Percentiles rank a stretch among this genome's conserved stretches.
phyloP scores from a whole-genome alignment of 352 stramenopile species.

The Phytophthora multivora region DNA sequence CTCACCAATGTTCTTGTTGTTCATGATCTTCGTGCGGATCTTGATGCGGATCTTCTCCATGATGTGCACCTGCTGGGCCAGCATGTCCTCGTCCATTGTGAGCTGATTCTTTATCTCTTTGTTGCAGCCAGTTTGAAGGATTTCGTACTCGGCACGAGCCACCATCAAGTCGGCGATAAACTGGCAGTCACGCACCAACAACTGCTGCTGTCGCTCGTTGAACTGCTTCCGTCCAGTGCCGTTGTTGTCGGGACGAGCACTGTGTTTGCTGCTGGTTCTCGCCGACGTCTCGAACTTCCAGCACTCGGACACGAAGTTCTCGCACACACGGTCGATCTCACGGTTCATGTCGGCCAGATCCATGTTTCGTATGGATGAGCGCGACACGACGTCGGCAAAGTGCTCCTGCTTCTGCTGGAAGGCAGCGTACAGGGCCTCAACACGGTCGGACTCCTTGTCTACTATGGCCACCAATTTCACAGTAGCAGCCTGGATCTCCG shows the following conservation, averaged over 20 bases:
- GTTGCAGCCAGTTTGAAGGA: conserved; percentile 71
- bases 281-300: conserved; percentile 89
- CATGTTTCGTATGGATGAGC: conserved; percentile 86
- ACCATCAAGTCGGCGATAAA: conserved; percentile 84
- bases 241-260: conserved; percentile 50
- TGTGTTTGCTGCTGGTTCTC: conserved; percentile 57
- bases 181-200: conserved; percentile 79
- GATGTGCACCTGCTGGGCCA: conserved; percentile 60
- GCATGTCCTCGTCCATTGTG: conserved; percentile 66
- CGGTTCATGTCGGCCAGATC: conserved; percentile 78
- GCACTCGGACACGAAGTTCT: conserved; percentile 83
- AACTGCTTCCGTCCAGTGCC: conserved; percentile 63
- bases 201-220: conserved; percentile 81
- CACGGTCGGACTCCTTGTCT: conserved; percentile 81
- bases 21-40: conserved; percentile 87
- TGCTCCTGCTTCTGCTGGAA: conserved; percentile 86
- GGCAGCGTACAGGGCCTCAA: conserved; percentile 78
- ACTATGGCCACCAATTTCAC: conserved; percentile 70
- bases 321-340: conserved; percentile 78
- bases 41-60: conserved; percentile 80
- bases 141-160: conserved; percentile 76
- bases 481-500: conserved; percentile 72
- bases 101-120: conserved; percentile 52
- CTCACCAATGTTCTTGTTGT: conserved; percentile 90
- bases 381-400: conserved; percentile 76